phyloP scores from a whole-genome alignment of 345 rosid genomes.

The Schrenkiella parvula region DNA sequence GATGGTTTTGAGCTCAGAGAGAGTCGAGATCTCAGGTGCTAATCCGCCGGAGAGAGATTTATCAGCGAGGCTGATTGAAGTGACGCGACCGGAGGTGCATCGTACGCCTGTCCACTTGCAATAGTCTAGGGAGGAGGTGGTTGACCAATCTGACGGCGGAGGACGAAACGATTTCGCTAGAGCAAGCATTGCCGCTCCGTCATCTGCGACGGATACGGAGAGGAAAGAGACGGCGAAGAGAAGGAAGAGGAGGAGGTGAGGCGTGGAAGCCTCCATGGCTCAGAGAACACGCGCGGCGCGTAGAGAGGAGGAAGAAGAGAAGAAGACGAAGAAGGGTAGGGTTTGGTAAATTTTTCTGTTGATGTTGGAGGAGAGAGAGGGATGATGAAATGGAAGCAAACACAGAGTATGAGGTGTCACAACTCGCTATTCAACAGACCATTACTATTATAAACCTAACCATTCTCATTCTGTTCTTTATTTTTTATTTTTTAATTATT shows the following conservation, averaged over 20 bases:
- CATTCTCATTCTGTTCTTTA: constrained; percentile 7
- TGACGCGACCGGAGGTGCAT: constrained; percentile 46
- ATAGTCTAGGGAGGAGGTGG: constrained; percentile 28
- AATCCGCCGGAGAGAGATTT: constrained; percentile 43
- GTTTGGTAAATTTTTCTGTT: background rate
- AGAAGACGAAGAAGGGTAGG: constrained; percentile 8
- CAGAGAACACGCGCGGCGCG: constrained; percentile 26
- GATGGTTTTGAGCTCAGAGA: constrained; percentile 46
- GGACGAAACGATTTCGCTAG: constrained; percentile 47
- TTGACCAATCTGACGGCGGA: constrained; percentile 57
- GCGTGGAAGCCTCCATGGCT: constrained; percentile 36
- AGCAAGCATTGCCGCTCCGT: constrained; percentile 42
- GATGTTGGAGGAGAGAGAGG: background rate
- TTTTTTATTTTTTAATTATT: background rate
- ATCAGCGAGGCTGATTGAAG: constrained; percentile 38
- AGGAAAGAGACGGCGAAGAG: constrained; percentile 14
- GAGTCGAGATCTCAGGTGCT: constrained; percentile 48
- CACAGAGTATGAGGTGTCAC: constrained; percentile 33
- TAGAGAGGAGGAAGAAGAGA: background rate
- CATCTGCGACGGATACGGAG: constrained; percentile 41
- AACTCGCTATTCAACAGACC: background rate
- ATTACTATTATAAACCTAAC: constrained; percentile 28
- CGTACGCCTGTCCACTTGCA: constrained; percentile 58
- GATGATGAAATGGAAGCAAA: constrained; percentile 11
- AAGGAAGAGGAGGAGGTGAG: constrained; percentile 31